Conservation (phyloP, 2,329 filamentous ascomycete species). For the Aspergillus brunneoviolaceus region DNA sequence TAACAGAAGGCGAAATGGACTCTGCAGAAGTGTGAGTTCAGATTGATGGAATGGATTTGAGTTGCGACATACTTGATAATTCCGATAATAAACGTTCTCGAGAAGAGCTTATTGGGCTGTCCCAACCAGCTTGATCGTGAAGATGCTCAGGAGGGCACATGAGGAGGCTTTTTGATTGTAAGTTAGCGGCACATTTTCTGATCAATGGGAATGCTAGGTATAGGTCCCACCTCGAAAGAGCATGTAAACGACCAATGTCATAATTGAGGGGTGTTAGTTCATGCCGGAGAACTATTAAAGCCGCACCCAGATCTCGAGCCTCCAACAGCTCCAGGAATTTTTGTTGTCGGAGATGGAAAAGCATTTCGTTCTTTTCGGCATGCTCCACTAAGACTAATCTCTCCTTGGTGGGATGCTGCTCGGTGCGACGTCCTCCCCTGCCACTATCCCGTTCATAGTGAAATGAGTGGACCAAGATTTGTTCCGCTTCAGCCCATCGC, state of each 20-base stretch:
- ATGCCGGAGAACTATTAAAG: constrained; percentile 77
- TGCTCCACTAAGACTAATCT: constrained; percentile 73
- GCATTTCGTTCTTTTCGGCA: constrained; percentile 75
- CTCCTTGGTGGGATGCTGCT: constrained; percentile 34
- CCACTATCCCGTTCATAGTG: constrained; percentile 44
- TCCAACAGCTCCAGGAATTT: constrained; percentile 93
- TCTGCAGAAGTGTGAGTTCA: constrained; percentile 49
- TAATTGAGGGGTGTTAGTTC: constrained; percentile 85
- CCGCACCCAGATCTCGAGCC: constrained; percentile 67
- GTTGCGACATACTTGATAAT: constrained; percentile 68
- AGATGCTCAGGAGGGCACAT: constrained; percentile 86
- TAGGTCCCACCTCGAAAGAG: constrained; percentile 66
- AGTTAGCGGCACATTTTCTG: neutral
- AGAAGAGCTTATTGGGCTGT: constrained; percentile 74
- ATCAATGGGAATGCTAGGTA: neutral
- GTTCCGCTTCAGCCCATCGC: constrained; percentile 81
- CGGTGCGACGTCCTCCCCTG: constrained; percentile 39
- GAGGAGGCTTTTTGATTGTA: constrained; percentile 61
- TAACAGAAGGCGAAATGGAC: constrained; percentile 91
- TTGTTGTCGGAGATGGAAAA: constrained; percentile 85
- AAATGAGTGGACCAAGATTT: constrained; percentile 63
- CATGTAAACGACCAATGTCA: constrained; percentile 73
- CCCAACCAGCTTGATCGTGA: constrained; percentile 75
- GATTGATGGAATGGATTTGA: too few species aligned
- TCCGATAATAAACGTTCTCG: constrained; percentile 74